These are phyloP conservation scores for Mycena kentingensis DNA, from an alignment of 768 basidiomycete species.

Conservation along the genomic window DNA sequence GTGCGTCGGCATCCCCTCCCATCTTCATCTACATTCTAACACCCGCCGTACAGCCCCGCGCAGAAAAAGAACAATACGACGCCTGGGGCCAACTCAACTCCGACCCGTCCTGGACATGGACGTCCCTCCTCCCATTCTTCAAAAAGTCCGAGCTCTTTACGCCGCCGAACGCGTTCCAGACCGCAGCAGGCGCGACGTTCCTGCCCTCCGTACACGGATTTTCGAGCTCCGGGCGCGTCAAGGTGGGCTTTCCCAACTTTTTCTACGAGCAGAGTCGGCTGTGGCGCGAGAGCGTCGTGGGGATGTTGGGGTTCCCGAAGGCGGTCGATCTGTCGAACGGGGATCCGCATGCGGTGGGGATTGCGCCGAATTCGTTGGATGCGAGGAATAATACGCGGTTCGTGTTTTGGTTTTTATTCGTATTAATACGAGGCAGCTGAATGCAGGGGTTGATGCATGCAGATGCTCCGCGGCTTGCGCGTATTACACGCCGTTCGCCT, in stretches of 20 bases:
- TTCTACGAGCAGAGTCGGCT: slow-evolving; percentile 33
- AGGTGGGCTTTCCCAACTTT: slow-evolving; percentile 37
- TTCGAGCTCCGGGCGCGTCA: slow-evolving; percentile 27
- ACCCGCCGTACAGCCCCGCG: slow-evolving; percentile 30
- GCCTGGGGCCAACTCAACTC: slow-evolving; percentile 34
- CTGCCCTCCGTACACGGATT: slow-evolving; percentile 29
- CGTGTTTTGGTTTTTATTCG: neutral
- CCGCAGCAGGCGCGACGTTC: slow-evolving; percentile 27
- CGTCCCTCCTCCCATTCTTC: slow-evolving; percentile 45
- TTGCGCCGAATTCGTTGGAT: slow-evolving; percentile 34
- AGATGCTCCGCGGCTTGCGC: slow-evolving; percentile 35
- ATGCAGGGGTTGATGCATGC: neutral
- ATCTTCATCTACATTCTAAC: neutral
- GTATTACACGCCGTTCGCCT: slow-evolving; percentile 32
- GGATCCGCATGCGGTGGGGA: slow-evolving; percentile 30
- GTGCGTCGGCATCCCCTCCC: slow-evolving; percentile 19
- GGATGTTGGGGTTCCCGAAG: slow-evolving; percentile 24
- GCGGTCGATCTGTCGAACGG: slow-evolving; percentile 33
- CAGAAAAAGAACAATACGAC: slow-evolving; percentile 36
- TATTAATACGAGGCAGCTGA: too few relatives aligned
- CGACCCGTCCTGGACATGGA: slow-evolving; percentile 40
- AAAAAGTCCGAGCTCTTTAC: slow-evolving; percentile 59
- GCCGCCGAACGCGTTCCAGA: slow-evolving; percentile 41
- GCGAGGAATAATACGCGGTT: slow-evolving; percentile 35
- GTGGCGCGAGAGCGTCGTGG: slow-evolving; percentile 30